phyloP scores from a whole-genome alignment of 2,329 filamentous ascomycete species.

The Curvularia hawaiiensis region DNA sequence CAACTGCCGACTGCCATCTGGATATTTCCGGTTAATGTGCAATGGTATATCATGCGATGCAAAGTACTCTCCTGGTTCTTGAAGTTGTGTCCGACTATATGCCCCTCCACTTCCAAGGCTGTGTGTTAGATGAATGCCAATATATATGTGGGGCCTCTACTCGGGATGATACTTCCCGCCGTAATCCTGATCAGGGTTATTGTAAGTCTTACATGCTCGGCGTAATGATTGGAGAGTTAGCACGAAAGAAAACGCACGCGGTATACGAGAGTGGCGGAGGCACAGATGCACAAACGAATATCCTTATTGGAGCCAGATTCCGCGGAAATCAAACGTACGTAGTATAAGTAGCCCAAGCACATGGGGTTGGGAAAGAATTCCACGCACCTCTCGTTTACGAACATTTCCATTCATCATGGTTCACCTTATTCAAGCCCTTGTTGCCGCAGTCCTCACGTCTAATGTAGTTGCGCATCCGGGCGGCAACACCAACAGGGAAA shows the following conservation, averaged over 20 bases:
- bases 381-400: neutral
- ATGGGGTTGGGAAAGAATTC: neutral
- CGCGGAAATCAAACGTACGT: conserved; percentile 3
- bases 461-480: conserved; percentile 39
- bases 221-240: conserved; percentile 27
- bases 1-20: conserved; percentile 6
- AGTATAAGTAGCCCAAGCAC: conserved; percentile 33
- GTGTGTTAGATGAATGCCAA: conserved; percentile 26
- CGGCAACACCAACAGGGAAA: conserved; percentile 44
- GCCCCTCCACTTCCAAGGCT: conserved; percentile 29
- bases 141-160: conserved; percentile 23
- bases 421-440: conserved; percentile 31
- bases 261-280: conserved; percentile 6
- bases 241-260: conserved; percentile 7
- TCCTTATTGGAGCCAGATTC: neutral
- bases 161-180: conserved; percentile 21
- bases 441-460: conserved; percentile 32
- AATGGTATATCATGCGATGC: neutral
- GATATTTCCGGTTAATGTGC: conserved; percentile 5
- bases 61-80: neutral
- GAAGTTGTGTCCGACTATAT: conserved; percentile 8
- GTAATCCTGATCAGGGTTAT: conserved; percentile 25
- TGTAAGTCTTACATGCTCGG: conserved; percentile 14
- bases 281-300: conserved; percentile 3
- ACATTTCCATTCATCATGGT: conserved; percentile 26